Conservation (phyloP, 257 asterid species). For the Parsonsia alboflavescens region DNA sequence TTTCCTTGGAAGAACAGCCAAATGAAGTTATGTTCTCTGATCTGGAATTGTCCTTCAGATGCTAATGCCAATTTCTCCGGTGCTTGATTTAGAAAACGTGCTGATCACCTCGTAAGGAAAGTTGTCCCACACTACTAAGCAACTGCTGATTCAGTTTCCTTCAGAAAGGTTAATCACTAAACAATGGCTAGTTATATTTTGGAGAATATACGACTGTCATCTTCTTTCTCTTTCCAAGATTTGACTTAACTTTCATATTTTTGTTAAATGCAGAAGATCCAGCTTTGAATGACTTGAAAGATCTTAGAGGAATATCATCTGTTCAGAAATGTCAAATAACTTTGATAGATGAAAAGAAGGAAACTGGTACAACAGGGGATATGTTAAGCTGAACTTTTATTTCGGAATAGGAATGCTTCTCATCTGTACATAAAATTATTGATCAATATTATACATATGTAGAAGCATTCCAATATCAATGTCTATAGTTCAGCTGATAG, state of each 20-base stretch:
- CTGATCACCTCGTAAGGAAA: neutral
- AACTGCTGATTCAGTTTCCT: neutral
- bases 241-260: neutral
- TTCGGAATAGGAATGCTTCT: neutral
- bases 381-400: conserved; percentile 3
- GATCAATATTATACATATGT: neutral
- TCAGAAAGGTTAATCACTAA: neutral
- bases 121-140: neutral
- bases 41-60: neutral
- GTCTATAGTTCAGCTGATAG: neutral
- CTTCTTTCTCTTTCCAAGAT: neutral
- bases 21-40: neutral
- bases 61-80: neutral
- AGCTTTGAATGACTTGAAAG: neutral
- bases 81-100: neutral
- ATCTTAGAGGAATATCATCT: neutral
- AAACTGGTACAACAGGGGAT: too few relatives aligned
- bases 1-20: neutral
- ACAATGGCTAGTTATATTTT: neutral
- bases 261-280: neutral
- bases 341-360: neutral
- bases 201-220: neutral
- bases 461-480: neutral
- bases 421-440: neutral
- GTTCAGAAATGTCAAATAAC: neutral